Evolutionary conservation across 805 yeast species (phyloP), one percentile per base, ranked within the genome.

Genomic region (Zygosaccharomyces bailii): DNA sequence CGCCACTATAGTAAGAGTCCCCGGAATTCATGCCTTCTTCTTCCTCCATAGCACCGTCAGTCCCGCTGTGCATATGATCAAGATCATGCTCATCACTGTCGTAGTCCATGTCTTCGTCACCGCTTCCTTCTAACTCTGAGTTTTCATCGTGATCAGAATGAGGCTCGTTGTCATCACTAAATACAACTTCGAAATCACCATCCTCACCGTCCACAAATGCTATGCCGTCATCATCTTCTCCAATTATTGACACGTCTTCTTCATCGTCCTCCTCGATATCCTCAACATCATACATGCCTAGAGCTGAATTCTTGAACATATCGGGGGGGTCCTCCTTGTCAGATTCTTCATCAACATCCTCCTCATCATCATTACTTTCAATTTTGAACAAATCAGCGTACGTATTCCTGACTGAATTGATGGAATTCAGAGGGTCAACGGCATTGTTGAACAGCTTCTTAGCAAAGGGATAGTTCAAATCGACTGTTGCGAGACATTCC

Each of bases 231-330:
- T 65, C 75, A 17, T 64, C 75, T 45, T 69, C 75, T 6, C 71
- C 76, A 40, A 71, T 66, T 45, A 70, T 71, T 7, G 69, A 71
- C 4, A 71, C 80, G 19, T 71, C 74, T 32, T 73, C 80, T 18
- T 70, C 77, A n/a, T 71, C 78, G 6, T 76, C 82, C 34, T 78
- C 77, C 50, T 79, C 84, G 27, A 77, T 74, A 41, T 83, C 93
- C 25, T 75, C 86, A 31, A 86, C 82, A 55, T 91, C 97, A 60
- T 84, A 91, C 95, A 91, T 90, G 1, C 96, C 97, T 32, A 91
- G 71, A 0, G 97, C 86, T 0, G 97, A 90, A 60, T 93, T 90
- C 31, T 84, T 72, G 64, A 91, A 80, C 57, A 90, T 70, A 60
- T 90, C 90, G 0, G 95, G 89, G 0, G 89, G 78, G 42, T 87